phyloP scores from a whole-genome alignment of 495 filamentous ascomycete genomes.

The Aspergillus steynii region DNA sequence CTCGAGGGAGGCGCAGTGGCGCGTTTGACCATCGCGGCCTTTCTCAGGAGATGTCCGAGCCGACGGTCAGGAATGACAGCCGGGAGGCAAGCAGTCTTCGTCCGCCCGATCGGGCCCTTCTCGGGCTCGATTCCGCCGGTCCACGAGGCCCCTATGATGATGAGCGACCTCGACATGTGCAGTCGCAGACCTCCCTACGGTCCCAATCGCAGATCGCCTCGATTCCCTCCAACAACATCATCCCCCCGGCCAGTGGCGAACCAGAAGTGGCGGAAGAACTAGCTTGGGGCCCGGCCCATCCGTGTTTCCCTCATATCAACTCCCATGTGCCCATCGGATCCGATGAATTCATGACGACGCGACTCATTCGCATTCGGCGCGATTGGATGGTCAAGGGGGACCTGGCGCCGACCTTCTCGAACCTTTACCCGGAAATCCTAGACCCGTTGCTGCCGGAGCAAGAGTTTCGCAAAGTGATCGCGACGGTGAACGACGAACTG shows the following conservation, averaged over 20 bases:
- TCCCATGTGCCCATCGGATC: conserved; percentile 82
- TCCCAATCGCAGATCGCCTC: conserved; percentile 45
- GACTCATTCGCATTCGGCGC: conserved; percentile 84
- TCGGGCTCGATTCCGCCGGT: conserved; percentile 26
- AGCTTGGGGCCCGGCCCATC: conserved; percentile 84
- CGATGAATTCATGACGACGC: conserved; percentile 69
- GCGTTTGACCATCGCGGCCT: conserved; percentile 33
- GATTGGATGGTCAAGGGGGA: conserved; percentile 92
- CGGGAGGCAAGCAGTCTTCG: conserved; percentile 32
- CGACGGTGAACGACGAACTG: conserved; percentile 72
- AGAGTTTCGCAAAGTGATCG: conserved; percentile 78
- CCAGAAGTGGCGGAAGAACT: conserved; percentile 49
- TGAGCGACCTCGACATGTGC: conserved; percentile 35
- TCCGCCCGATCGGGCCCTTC: conserved; percentile 34
- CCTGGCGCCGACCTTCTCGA: conserved; percentile 88
- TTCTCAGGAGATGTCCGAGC: conserved; percentile 49
- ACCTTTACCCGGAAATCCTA: conserved; percentile 92
- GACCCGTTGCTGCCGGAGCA: conserved; percentile 78
- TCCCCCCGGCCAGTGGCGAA: conserved; percentile 54
- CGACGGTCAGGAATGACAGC: conserved; percentile 34
- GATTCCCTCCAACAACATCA: conserved; percentile 40
- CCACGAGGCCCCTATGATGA: conserved; percentile 23
- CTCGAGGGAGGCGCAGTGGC: conserved; percentile 51
- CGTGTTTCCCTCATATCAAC: conserved; percentile 91
- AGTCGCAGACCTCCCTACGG: conserved; percentile 42